Evolutionary conservation across 805 yeast species (phyloP), one percentile per base, ranked within the genome.

Genomic region (Nakazawaea molendinolei): DNA sequence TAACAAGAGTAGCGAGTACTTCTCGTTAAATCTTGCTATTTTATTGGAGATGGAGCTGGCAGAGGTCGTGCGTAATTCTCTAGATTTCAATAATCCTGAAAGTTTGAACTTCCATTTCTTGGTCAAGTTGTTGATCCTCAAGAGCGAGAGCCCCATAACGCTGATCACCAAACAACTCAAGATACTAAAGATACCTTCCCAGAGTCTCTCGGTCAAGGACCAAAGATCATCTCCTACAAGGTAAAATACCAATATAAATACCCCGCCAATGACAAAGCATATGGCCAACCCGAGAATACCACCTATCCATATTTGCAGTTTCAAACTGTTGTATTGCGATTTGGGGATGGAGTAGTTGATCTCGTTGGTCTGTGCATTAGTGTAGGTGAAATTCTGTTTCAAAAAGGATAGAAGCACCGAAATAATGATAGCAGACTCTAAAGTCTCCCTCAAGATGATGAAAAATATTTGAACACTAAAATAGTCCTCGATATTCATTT

Each of bases 181-280:
- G 10, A 89, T 66, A 47, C 90, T 81, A 51, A 87, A 76, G 1
- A 78, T 59, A 6, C 95, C 95, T 53, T 87, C 97, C 84, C 95
- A 87, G 36, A 85, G 67, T 49, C 92, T 76, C 54, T 87, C 97
- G 27, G 95, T 81, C 41, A 76, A 62, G 7, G 89, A 74, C 96
- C 96, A 87, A 36, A 85, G 61, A 58, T 87, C 94, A 18, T 79
- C 75, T 12, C 95, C 95, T 21, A 89, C 60, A 30, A 77, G 52
- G 50, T 86, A 86, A 56, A 87, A 87, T 4, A 78, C 64, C 8
- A 68, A 58, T 22, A 87, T 75, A 52, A 87, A 82, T 0, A 74
- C 55, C 4, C 79, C 74, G 4, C 97, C 97, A 23, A 87, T 70
- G 4, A 81, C 39, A 39, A 83, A 52, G 50, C 96, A 86, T 1